Evolutionary conservation across 495 filamentous ascomycete genomes (phyloP).

Genomic region (Pyrenopolyporus hunteri): DNA sequence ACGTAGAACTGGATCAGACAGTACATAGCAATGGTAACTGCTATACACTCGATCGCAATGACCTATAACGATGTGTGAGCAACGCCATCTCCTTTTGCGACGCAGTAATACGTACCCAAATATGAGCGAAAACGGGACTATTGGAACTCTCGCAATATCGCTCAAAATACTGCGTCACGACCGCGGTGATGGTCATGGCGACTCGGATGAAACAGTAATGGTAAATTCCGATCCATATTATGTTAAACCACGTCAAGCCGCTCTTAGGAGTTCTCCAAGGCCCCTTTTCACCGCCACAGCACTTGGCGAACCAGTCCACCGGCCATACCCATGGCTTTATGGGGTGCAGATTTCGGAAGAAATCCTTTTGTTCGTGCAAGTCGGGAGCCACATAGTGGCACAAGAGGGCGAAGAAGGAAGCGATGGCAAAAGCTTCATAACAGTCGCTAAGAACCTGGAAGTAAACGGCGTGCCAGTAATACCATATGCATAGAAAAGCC

Average conservation of each 20-base stretch:
- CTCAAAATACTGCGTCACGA: slow-evolving; percentile 69
- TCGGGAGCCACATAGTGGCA: slow-evolving; percentile 83
- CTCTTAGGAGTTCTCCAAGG: slow-evolving; percentile 76
- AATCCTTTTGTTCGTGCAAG: slow-evolving; percentile 85
- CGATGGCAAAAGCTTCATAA: slow-evolving; percentile 92
- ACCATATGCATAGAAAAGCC: slow-evolving; percentile 76
- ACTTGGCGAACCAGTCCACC: slow-evolving; percentile 69
- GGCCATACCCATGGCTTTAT: slow-evolving; percentile 80
- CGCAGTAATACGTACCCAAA: slow-evolving; percentile 68
- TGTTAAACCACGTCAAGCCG: slow-evolving; percentile 93
- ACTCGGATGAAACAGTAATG: slow-evolving; percentile 90
- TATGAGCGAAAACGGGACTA: slow-evolving; percentile 76
- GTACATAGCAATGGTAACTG: slow-evolving; percentile 90
- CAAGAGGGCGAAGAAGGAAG: slow-evolving; percentile 87
- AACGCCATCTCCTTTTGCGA: slow-evolving; percentile 14
- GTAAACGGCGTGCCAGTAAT: slow-evolving; percentile 82
- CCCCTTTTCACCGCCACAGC: slow-evolving; percentile 68
- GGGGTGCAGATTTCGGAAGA: slow-evolving; percentile 70
- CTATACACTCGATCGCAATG: slow-evolving; percentile 69
- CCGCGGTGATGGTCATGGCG: slow-evolving; percentile 80
- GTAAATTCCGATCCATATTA: slow-evolving; percentile 86
- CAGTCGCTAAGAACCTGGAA: slow-evolving; percentile 82
- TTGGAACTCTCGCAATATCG: slow-evolving; percentile 81
- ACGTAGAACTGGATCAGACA: slow-evolving; percentile 89
- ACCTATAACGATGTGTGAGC: slow-evolving; percentile 52